Evolutionary conservation across 2,329 filamentous ascomycete genomes (phyloP).

Genomic region (Byssoonygena ceratinophila): DNA sequence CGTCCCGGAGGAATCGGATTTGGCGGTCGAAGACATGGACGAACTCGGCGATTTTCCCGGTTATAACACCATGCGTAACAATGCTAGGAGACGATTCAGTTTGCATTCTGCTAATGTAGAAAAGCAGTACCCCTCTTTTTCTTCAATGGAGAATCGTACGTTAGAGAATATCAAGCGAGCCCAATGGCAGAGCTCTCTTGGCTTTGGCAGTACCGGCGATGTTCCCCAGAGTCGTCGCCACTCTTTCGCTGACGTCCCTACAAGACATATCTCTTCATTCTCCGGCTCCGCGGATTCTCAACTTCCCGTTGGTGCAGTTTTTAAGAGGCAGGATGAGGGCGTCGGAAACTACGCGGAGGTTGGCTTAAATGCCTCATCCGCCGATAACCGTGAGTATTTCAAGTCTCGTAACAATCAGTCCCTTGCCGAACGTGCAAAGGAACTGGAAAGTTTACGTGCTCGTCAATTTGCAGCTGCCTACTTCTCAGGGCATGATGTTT

Average conservation of each 20-base stretch:
- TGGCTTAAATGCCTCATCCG: constrained; percentile 28
- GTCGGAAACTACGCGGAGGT: constrained; percentile 30
- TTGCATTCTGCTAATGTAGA: constrained; percentile 36
- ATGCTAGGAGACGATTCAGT: constrained; percentile 34
- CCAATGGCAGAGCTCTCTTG: constrained; percentile 43
- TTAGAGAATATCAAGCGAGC: constrained; percentile 39
- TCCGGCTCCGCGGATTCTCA: constrained; percentile 30
- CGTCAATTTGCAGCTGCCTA: constrained; percentile 36
- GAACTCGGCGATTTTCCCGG: constrained; percentile 33
- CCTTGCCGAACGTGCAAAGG: constrained; percentile 25
- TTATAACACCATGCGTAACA: constrained; percentile 32
- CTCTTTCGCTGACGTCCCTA: constrained; percentile 43
- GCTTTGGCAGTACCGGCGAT: constrained; percentile 38
- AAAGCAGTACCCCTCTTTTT: constrained; percentile 30
- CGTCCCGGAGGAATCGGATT: constrained; percentile 36
- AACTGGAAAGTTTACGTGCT: constrained; percentile 32
- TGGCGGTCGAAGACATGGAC: constrained; percentile 37
- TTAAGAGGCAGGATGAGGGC: constrained; percentile 30
- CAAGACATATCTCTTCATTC: constrained; percentile 36
- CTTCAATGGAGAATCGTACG: constrained; percentile 34
- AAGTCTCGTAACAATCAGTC: constrained; percentile 27
- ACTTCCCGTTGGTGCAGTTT: constrained; percentile 18
- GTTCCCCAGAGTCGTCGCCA: constrained; percentile 42
- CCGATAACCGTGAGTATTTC: constrained; percentile 36
- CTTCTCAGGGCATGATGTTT: constrained; percentile 32